Conservation (phyloP, 1,284 basidiomycete genomes). For the Inonotus hispidus region DNA sequence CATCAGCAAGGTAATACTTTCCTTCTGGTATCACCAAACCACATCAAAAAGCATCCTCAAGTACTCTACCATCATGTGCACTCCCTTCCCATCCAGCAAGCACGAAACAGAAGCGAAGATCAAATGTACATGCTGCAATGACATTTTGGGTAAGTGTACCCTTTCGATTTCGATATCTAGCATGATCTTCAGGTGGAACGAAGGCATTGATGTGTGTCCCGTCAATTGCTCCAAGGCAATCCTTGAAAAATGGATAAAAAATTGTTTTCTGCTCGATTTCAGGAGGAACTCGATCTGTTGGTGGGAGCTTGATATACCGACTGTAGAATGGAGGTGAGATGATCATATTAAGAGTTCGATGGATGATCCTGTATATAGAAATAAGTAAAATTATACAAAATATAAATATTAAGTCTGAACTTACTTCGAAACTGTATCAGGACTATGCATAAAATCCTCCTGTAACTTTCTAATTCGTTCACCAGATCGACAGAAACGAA, state of each 20-base stretch:
- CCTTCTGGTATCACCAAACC: conserved; percentile 29
- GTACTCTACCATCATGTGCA: conserved; percentile 30
- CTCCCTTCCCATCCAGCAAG: conserved; percentile 35
- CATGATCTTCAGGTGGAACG: conserved; percentile 23
- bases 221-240: conserved; percentile 36
- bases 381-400: conserved; percentile 5
- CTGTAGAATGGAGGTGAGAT: conserved; percentile 15
- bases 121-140: conserved; percentile 28
- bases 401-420: conserved; percentile 1
- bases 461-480: conserved; percentile 16
- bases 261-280: conserved; percentile 29
- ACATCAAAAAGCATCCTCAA: conserved; percentile 21
- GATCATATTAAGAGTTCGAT: neutral
- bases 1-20: conserved; percentile 36
- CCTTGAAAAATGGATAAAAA: conserved; percentile 33
- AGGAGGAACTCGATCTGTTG: neutral
- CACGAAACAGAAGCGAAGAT: conserved; percentile 31
- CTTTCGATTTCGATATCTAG: conserved; percentile 30
- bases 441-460: neutral
- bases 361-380: conserved; percentile 17
- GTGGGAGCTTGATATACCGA: conserved; percentile 25
- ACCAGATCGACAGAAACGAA: conserved; percentile 2
- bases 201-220: conserved; percentile 32
- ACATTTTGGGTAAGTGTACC: conserved; percentile 33
- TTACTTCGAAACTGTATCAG: conserved; percentile 19